These are phyloP conservation scores for Aphanomyces invadans DNA, from an alignment of 352 stramenopile genomes.

Conservation along the genomic window DNA sequence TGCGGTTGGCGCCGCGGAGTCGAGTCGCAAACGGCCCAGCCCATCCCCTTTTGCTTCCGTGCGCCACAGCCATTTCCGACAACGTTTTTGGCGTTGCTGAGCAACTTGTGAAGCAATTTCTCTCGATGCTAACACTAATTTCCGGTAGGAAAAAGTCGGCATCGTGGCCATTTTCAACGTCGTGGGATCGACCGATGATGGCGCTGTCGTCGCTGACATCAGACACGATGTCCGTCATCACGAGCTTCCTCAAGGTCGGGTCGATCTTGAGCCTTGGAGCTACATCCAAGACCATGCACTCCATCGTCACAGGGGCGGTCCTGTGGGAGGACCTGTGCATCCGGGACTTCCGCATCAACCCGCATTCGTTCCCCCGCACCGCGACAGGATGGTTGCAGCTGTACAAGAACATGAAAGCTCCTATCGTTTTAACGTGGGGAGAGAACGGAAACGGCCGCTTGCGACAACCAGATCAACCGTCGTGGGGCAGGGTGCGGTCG, in stretches of 20 bases:
- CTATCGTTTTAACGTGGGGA: slow-evolving; percentile 15
- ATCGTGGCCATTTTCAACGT: too few relatives aligned
- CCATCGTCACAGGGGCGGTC: not conserved
- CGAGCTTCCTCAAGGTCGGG: not conserved
- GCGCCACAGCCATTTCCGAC: too few relatives aligned
- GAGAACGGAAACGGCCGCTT: not conserved
- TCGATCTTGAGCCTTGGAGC: not conserved
- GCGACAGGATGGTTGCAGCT: not conserved
- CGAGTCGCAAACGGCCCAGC: too few relatives aligned
- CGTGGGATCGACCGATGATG: too few relatives aligned
- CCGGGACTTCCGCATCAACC: slow-evolving; percentile 10
- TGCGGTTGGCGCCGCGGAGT: too few relatives aligned
- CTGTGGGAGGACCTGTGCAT: slow-evolving; percentile 17
- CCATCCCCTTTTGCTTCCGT: too few relatives aligned
- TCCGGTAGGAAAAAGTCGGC: too few relatives aligned
- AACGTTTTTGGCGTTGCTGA: too few relatives aligned
- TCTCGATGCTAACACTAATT: too few relatives aligned
- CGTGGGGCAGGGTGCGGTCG: not conserved
- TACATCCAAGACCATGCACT: not conserved
- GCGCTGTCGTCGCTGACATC: too few relatives aligned
- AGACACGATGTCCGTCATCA: not conserved
- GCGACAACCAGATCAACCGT: too few relatives aligned
- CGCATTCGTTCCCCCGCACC: slow-evolving; percentile 1
- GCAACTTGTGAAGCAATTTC: too few relatives aligned
- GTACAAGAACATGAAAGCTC: slow-evolving; percentile 11